Evolutionary conservation across 495 filamentous ascomycete genomes (phyloP).

Genomic region (Thermochaetoides thermophila): DNA sequence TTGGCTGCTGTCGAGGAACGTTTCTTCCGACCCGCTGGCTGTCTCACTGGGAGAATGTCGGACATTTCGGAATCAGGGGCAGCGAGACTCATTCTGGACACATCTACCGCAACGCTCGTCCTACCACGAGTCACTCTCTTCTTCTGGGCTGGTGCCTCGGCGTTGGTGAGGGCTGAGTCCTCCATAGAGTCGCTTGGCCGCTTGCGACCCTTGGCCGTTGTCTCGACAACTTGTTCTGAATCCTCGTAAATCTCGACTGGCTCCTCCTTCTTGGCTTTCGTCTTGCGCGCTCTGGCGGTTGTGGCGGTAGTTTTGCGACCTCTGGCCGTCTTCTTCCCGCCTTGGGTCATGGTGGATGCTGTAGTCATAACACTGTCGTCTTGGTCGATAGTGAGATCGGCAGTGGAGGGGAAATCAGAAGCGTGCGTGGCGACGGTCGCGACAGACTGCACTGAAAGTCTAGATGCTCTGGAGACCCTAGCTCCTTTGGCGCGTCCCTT

Average conservation of each 20-base stretch:
- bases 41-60: conserved; percentile 15
- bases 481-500: conserved; percentile 38
- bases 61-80: conserved; percentile 22
- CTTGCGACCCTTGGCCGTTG: conserved; percentile 43
- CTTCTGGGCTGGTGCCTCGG: conserved; percentile 47
- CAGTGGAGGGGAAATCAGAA: conserved; percentile 35
- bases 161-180: conserved; percentile 21
- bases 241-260: conserved; percentile 34
- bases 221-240: conserved; percentile 24
- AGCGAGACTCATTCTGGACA: conserved; percentile 7
- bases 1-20: conserved; percentile 23
- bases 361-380: conserved; percentile 57
- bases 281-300: conserved; percentile 29
- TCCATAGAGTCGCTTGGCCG: conserved; percentile 47
- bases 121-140: conserved; percentile 46
- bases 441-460: conserved; percentile 55
- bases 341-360: conserved; percentile 38
- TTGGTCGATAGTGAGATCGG: conserved; percentile 37
- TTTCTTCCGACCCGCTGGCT: conserved; percentile 19
- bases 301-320: conserved; percentile 15
- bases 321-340: conserved; percentile 34
- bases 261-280: conserved; percentile 46
- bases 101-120: conserved; percentile 13
- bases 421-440: conserved; percentile 38
- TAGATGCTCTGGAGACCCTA: conserved; percentile 52